phyloP scores from a whole-genome alignment of 768 basidiomycete genomes.

The Lentinula raphanica region DNA sequence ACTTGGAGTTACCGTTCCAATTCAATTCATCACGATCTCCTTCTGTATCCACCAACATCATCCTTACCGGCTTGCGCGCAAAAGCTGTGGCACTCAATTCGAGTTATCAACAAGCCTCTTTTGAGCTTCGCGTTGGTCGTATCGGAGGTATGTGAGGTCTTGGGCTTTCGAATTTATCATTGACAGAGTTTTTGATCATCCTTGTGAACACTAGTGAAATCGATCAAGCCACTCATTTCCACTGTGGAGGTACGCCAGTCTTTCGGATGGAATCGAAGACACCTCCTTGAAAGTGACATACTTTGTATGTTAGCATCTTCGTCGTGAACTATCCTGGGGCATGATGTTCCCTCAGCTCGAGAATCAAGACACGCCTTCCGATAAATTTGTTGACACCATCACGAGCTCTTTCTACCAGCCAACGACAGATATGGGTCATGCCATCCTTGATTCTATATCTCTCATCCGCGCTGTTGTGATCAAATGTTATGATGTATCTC shows the following conservation, averaged over 20 bases:
- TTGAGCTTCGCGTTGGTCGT: constrained; percentile 41
- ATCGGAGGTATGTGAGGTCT: constrained; percentile 38
- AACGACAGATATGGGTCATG: constrained; percentile 28
- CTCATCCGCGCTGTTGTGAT: constrained; percentile 28
- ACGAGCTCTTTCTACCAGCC: constrained; percentile 19
- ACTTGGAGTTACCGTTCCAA: constrained; percentile 22
- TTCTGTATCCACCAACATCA: constrained; percentile 14
- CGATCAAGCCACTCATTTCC: constrained; percentile 36
- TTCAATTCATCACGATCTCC: not conserved
- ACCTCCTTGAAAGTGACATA: not conserved
- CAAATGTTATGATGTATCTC: constrained; percentile 20
- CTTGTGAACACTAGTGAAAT: constrained; percentile 27
- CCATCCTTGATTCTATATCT: constrained; percentile 29
- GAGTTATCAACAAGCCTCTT: constrained; percentile 38
- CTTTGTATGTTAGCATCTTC: constrained; percentile 23
- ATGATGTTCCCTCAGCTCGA: constrained; percentile 20
- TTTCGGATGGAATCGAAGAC: not conserved
- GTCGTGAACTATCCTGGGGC: constrained; percentile 41
- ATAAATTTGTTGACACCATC: constrained; percentile 1
- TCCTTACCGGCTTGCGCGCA: constrained; percentile 24
- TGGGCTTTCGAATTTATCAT: no score
- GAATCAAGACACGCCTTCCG: constrained; percentile 3
- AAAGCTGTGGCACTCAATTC: constrained; percentile 34
- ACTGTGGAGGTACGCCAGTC: constrained; percentile 32
- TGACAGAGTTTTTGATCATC: no score